Conservation (phyloP, 1,139 yeast species). For the Lodderomyces pseudojiufengensis region DNA sequence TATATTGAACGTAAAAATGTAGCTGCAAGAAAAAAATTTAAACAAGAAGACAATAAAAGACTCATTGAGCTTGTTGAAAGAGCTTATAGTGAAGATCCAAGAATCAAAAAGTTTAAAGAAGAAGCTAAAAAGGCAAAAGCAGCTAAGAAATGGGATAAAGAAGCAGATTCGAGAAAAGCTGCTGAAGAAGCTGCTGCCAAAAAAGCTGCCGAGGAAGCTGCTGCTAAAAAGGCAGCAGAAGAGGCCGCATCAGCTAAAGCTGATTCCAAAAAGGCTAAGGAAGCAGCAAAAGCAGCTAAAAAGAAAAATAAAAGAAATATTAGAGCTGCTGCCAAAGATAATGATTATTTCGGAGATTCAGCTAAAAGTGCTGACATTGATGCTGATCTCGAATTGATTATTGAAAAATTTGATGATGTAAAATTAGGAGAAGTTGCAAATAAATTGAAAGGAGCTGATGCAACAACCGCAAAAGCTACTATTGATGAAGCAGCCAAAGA, state of each 20-base stretch:
- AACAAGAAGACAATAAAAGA: conserved; percentile 95
- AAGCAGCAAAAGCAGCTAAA: conserved; percentile 94
- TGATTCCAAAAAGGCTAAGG: conserved; percentile 84
- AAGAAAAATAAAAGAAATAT: conserved; percentile 96
- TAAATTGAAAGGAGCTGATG: conserved; percentile 52
- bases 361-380: conserved; percentile 65
- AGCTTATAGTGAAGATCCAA: conserved; percentile 87
- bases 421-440: conserved; percentile 69
- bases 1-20: conserved; percentile 96
- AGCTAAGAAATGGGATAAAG: conserved; percentile 94
- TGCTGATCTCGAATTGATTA: conserved; percentile 72
- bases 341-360: conserved; percentile 79
- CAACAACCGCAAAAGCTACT: conserved; percentile 49
- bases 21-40: conserved; percentile 94
- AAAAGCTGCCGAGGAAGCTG: conserved; percentile 79
- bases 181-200: conserved; percentile 82
- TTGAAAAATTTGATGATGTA: conserved; percentile 75
- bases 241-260: conserved; percentile 68
- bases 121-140: conserved; percentile 95
- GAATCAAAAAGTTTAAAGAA: conserved; percentile 90
- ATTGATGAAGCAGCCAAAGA: conserved; percentile 47
- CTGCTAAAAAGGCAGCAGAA: conserved; percentile 73
- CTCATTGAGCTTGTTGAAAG: conserved; percentile 83
- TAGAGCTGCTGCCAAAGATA: conserved; percentile 80
- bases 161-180: conserved; percentile 95